Evolutionary conservation across 2,329 filamentous ascomycete genomes (phyloP).

Genomic region (Exophiala sideris): DNA sequence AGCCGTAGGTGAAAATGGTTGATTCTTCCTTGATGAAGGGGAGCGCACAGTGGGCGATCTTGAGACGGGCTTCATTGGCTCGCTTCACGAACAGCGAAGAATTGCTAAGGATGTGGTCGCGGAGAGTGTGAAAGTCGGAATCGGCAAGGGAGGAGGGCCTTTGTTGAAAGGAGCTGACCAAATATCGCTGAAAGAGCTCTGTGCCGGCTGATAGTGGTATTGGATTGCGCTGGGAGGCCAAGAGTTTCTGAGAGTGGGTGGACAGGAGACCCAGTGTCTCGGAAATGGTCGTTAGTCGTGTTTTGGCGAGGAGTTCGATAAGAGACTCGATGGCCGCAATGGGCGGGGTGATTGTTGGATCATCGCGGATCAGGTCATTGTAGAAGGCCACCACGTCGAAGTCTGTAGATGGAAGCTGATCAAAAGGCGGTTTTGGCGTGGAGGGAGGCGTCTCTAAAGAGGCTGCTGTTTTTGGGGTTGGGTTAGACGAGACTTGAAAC

Average conservation of each 20-base stretch:
- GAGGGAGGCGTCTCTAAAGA: conserved; percentile 10
- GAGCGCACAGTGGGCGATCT: conserved; percentile 75
- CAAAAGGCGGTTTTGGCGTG: conserved; percentile 10
- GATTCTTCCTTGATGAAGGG: conserved; percentile 74
- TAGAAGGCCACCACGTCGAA: conserved; percentile 63
- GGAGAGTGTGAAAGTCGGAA: conserved; percentile 76
- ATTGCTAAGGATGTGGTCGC: conserved; percentile 80
- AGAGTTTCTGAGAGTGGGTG: conserved; percentile 72
- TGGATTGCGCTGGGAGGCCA: conserved; percentile 76
- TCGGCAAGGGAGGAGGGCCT: conserved; percentile 43
- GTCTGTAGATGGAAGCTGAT: conserved; percentile 15
- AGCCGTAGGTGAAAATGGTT: conserved; percentile 86
- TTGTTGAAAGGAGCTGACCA: conserved; percentile 68
- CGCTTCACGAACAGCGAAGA: conserved; percentile 80
- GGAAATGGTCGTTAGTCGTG: conserved; percentile 79
- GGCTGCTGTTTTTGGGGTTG: conserved; percentile 1
- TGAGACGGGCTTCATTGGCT: conserved; percentile 71
- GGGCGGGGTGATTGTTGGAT: conserved; percentile 88
- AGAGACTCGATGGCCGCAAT: conserved; percentile 91
- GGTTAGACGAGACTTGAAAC: background rate
- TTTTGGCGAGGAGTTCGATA: conserved; percentile 77
- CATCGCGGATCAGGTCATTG: conserved; percentile 60
- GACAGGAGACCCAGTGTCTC: conserved; percentile 87
- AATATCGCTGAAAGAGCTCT: conserved; percentile 91
- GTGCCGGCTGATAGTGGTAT: conserved; percentile 91